phyloP scores from a whole-genome alignment of 2,329 filamentous ascomycete genomes.

The Monilinia fructicola region DNA sequence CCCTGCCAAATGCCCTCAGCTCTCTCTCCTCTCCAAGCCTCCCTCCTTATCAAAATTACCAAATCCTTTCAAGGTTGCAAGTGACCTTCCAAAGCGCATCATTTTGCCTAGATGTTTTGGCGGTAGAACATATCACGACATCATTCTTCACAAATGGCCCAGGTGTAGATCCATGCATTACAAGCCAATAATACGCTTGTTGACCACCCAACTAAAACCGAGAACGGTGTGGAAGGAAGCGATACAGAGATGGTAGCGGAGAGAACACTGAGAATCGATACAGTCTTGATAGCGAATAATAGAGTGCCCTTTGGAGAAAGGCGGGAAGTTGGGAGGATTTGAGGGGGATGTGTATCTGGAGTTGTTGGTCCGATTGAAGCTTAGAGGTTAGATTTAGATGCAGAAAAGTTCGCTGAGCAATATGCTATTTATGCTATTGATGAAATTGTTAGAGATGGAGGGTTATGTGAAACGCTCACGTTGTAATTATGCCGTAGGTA shows the following conservation, averaged over 20 bases:
- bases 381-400: no score
- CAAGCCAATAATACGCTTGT: conserved; percentile 48
- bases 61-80: no score
- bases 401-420: no score
- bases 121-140: no score
- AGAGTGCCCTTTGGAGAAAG: conserved; percentile 23
- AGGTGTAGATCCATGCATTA: conserved; percentile 43
- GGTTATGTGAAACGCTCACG: conserved; percentile 25
- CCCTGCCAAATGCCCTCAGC: conserved; percentile 47
- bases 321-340: conserved; percentile 46
- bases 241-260: conserved; percentile 44
- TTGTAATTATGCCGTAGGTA: conserved; percentile 61
- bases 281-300: conserved; percentile 45
- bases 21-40: no score
- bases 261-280: conserved; percentile 45
- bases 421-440: no score
- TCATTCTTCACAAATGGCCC: conserved; percentile 28
- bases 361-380: not conserved
- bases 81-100: no score
- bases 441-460: no score
- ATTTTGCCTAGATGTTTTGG: no score
- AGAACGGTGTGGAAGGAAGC: conserved; percentile 44
- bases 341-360: conserved; percentile 46
- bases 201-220: conserved; percentile 53
- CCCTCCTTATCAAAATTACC: no score